A percentile compares a stretch with the other conserved stretches of the same genome.
Conservation (phyloP, 148 eudicot genomes). For the Camellia japonica region DNA sequence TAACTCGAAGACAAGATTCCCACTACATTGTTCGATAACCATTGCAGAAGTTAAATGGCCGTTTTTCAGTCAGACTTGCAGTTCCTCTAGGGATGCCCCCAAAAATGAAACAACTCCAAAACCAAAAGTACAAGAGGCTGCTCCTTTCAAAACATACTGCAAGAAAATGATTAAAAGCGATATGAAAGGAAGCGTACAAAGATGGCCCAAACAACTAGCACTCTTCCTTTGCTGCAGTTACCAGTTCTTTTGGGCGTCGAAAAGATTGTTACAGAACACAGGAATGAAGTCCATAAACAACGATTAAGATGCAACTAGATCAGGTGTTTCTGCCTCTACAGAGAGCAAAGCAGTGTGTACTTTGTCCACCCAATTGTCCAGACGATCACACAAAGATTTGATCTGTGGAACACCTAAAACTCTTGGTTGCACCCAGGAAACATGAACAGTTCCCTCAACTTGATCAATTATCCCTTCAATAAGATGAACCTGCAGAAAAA, state of each 20-base stretch:
- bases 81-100: not conserved
- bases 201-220: slow-evolving; percentile 5
- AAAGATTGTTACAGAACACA: slow-evolving; percentile 24
- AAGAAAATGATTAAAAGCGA: not conserved
- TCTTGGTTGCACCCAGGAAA: slow-evolving; percentile 98
- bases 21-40: not conserved
- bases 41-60: not conserved
- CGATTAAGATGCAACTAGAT: slow-evolving; percentile 59
- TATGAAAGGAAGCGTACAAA: slow-evolving; percentile 17
- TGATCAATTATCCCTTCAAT: slow-evolving; percentile 95
- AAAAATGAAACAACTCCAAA: not conserved
- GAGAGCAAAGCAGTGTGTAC: slow-evolving; percentile 83
- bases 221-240: slow-evolving; percentile 18
- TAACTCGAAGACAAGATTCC: not conserved
- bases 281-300: not conserved
- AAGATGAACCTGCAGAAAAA: slow-evolving; percentile 75
- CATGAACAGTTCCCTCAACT: slow-evolving; percentile 86
- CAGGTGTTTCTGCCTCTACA: slow-evolving; percentile 95
- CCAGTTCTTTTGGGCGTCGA: slow-evolving; percentile 13
- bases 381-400: slow-evolving; percentile 69
- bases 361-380: slow-evolving; percentile 81
- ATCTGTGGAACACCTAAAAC: slow-evolving; percentile 78
- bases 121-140: slow-evolving; percentile 2
- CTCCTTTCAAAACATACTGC: slow-evolving; percentile 11
- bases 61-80: not conserved